Base-by-base conservation (phyloP, 306 rosid genomes). In the Calophaca sinica region DNA sequence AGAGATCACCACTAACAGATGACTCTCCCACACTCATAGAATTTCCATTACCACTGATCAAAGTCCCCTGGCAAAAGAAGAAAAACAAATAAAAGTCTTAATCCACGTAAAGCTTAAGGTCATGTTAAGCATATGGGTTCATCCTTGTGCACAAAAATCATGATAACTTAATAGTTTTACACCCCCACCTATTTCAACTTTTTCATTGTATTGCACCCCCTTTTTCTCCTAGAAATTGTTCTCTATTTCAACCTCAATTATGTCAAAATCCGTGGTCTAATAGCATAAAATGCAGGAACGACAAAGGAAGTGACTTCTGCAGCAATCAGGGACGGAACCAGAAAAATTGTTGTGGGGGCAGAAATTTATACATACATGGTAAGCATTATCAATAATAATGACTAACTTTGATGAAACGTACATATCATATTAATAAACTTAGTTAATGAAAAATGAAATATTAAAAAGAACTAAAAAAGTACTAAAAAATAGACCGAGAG, bases 1-100 rank as follows among this genome's bases (percentile, higher is more conserved):
- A 75, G 80, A 77, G 74, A 70, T 82, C 88, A 60, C 69, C 64
- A 69, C 81, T 62, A 41, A 83, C 87, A 9, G 83, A 68, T 53
- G 90, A 85, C 48, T 82, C 93, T 9, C 78, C 86, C 12, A 79
- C 76, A 68, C 48, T 57, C 66, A 46, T 9, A 36, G 87, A 75
- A 73, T 73, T 87, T 58, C 81, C 88, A 74, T 79, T 58, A 68
- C 78, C 75, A 33, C 74, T 9, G 31, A 66, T 75, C 78, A 80
- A 73, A 71, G 74, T 63, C 77, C 64, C 87, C 92, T 91, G 55
- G 39, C 13, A 57, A 79, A 73, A 76, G 58, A 64, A 55, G 33
- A 29, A 62, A 41, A 62, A 48, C 42, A 31, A 58, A 69, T 38
- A 64, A 36, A 69, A 32, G 50, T 49, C 7, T 72, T 54, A 72